Evolutionary conservation across 257 asterid genomes (phyloP).

Genomic region (Ajuga chamaepitys): DNA sequence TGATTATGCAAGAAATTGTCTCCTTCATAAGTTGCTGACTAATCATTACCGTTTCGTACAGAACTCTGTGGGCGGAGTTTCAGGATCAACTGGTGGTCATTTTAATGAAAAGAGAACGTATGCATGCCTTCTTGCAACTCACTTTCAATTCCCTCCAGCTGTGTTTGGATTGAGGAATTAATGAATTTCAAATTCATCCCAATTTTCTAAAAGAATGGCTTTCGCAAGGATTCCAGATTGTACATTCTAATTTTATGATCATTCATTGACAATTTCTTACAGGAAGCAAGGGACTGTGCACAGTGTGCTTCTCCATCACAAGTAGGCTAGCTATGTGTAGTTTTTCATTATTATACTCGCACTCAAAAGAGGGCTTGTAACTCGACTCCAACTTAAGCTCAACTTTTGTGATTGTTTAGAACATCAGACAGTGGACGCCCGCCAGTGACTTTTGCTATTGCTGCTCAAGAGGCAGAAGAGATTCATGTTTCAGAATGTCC

Average conservation of each 20-base stretch:
- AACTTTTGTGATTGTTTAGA: slow-evolving; percentile 22
- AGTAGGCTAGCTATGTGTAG: slow-evolving; percentile 29
- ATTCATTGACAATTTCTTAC: neutral
- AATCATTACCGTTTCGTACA: slow-evolving; percentile 9
- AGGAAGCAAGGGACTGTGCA: slow-evolving; percentile 28
- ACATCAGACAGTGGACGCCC: slow-evolving; percentile 50
- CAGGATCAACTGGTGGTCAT: slow-evolving; percentile 33
- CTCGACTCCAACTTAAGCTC: neutral
- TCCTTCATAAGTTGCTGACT: neutral
- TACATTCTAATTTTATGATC: neutral
- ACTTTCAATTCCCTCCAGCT: neutral
- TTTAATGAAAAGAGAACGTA: slow-evolving; percentile 18
- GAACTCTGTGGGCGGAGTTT: slow-evolving; percentile 39
- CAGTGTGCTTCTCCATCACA: slow-evolving; percentile 73
- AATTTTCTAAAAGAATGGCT: too few relatives aligned
- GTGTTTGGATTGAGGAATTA: too few relatives aligned
- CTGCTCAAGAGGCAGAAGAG: slow-evolving; percentile 61
- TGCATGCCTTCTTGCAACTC: neutral
- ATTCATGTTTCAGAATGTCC: slow-evolving; percentile 73
- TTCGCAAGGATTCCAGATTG: too few relatives aligned
- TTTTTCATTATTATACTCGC: neutral
- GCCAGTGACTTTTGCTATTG: slow-evolving; percentile 65
- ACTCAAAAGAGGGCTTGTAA: too few relatives aligned
- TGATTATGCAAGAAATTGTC: neutral
- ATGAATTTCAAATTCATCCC: too few relatives aligned